Percentiles rank a stretch among this genome's conserved stretches.
These are phyloP conservation scores for Mikania micrantha DNA, from an alignment of 129 eudicot genomes.

Conservation along the genomic window DNA sequence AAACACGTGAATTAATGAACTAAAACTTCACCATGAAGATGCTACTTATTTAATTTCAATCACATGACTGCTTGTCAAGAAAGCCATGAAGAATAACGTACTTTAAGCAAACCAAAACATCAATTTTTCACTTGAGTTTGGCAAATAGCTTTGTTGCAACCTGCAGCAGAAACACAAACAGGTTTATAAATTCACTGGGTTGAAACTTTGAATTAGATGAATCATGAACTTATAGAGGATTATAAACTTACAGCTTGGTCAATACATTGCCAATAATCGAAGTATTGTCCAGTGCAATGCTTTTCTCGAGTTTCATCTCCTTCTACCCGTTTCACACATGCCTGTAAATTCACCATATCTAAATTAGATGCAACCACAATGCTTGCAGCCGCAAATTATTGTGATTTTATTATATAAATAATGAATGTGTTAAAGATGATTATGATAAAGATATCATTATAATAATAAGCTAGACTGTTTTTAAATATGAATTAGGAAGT, in stretches of 20 bases:
- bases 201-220: too few species aligned
- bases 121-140: conserved; percentile 30
- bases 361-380: not conserved
- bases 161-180: conserved; percentile 19
- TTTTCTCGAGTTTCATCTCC: conserved; percentile 54
- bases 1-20: not conserved
- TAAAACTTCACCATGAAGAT: not conserved
- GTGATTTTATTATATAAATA: not conserved
- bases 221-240: not conserved
- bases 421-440: not conserved
- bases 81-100: not conserved
- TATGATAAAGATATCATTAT: not conserved
- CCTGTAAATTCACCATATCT: conserved; percentile 21
- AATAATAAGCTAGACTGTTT: not conserved
- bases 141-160: conserved; percentile 40
- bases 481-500: not conserved
- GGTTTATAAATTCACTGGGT: not conserved
- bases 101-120: not conserved
- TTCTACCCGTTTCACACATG: conserved; percentile 55
- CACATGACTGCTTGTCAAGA: conserved; percentile 4
- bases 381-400: not conserved
- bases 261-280: conserved; percentile 63
- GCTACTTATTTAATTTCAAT: conserved; percentile 20
- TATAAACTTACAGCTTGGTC: conserved; percentile 52
- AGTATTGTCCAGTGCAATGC: conserved; percentile 75